Percentiles rank a stretch among this genome's conserved stretches.
phyloP scores from a whole-genome alignment of 73 alveolate species.

The Paramecium pentaurelia region DNA sequence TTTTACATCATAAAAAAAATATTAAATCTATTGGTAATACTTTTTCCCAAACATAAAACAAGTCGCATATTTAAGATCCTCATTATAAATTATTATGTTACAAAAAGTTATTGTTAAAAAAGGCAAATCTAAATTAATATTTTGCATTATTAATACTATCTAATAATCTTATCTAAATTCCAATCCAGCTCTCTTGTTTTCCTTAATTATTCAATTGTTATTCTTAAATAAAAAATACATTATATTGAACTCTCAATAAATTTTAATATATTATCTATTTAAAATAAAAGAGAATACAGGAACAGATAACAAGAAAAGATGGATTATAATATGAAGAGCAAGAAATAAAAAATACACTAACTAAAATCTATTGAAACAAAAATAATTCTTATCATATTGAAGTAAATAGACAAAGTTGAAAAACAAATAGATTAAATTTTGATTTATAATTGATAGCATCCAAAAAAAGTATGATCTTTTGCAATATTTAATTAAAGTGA shows the following conservation, averaged over 20 bases:
- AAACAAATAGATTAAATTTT: not conserved
- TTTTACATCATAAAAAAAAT: not conserved
- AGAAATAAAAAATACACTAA: not conserved
- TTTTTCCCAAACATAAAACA: not conserved
- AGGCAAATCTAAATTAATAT: too few species aligned
- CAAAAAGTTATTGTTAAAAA: too few species aligned
- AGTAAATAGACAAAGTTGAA: not conserved
- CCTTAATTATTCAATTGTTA: not conserved
- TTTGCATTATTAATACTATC: slow-evolving; percentile 24
- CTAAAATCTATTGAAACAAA: not conserved
- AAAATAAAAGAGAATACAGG: not conserved
- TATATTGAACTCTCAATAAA: not conserved
- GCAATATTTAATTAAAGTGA: not conserved
- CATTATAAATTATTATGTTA: too few species aligned
- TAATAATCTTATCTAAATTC: not conserved
- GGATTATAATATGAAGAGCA: slow-evolving; percentile 5
- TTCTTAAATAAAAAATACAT: not conserved
- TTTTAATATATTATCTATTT: not conserved
- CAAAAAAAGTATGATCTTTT: not conserved
- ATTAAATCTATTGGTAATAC: slow-evolving; percentile 43
- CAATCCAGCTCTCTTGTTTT: not conserved
- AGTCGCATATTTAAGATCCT: not conserved
- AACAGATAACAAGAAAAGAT: not conserved
- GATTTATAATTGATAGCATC: not conserved
- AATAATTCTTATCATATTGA: not conserved